These are phyloP conservation scores for Tricladium varicosporioides DNA, from an alignment of 2,329 filamentous ascomycete genomes.

Conservation along the genomic window DNA sequence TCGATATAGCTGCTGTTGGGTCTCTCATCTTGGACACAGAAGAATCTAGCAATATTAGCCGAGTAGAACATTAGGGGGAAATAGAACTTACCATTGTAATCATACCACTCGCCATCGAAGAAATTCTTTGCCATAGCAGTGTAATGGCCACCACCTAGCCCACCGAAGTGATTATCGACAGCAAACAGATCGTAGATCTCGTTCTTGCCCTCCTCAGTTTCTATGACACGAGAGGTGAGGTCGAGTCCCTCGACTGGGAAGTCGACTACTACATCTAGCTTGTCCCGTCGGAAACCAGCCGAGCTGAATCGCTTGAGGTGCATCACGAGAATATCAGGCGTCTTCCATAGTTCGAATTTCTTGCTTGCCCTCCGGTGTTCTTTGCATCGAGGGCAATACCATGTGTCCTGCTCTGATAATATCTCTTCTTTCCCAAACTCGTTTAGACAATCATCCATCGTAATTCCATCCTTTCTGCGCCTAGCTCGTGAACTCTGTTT, in stretches of 20 bases:
- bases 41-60: slow-evolving; percentile 64
- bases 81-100: slow-evolving; percentile 89
- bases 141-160: slow-evolving; percentile 92
- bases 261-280: slow-evolving; percentile 86
- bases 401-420: slow-evolving; percentile 91
- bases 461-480: slow-evolving; percentile 73
- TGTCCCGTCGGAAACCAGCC: slow-evolving; percentile 77
- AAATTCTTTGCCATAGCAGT: slow-evolving; percentile 95
- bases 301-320: slow-evolving; percentile 96
- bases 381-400: slow-evolving; percentile 97
- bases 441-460: slow-evolving; percentile 84
- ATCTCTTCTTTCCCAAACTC: slow-evolving; percentile 95
- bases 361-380: slow-evolving; percentile 90
- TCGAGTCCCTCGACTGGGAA: slow-evolving; percentile 89
- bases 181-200: slow-evolving; percentile 91
- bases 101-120: slow-evolving; percentile 85
- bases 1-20: slow-evolving; percentile 63
- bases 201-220: slow-evolving; percentile 76
- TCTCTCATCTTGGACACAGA: slow-evolving; percentile 63
- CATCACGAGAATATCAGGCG: slow-evolving; percentile 90
- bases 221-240: slow-evolving; percentile 73
- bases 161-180: slow-evolving; percentile 94
- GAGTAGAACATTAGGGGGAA: not conserved
- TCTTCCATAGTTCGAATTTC: slow-evolving; percentile 96
- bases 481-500: slow-evolving; percentile 60